These are phyloP conservation scores for Solanum sitiens DNA, from an alignment of 257 asterid genomes.

Conservation along the genomic window DNA sequence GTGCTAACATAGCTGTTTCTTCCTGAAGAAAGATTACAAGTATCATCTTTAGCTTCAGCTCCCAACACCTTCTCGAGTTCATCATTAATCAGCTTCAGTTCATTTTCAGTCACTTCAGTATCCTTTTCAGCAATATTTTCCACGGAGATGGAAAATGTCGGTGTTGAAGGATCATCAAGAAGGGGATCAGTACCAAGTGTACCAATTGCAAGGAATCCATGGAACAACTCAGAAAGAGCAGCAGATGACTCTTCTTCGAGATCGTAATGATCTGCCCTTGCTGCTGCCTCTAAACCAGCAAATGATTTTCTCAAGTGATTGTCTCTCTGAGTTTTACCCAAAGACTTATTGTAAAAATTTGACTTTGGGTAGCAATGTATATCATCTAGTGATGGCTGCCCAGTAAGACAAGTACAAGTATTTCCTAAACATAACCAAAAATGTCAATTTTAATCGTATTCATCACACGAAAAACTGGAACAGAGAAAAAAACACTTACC, in stretches of 20 bases:
- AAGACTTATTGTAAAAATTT: constrained; percentile 13
- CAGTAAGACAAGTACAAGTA: constrained; percentile 42
- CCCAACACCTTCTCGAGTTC: constrained; percentile 90
- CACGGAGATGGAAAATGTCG: constrained; percentile 58
- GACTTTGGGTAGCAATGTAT: constrained; percentile 19
- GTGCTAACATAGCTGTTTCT: constrained; percentile 74
- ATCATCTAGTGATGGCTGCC: constrained; percentile 43
- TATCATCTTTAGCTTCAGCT: constrained; percentile 34
- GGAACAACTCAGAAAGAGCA: constrained; percentile 69
- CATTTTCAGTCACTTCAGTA: constrained; percentile 70
- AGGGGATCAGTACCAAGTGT: constrained; percentile 67
- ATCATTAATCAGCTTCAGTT: constrained; percentile 71
- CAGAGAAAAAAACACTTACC: constrained; percentile 30
- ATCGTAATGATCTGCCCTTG: constrained; percentile 44
- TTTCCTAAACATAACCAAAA: constrained; percentile 13
- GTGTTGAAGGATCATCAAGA: constrained; percentile 50
- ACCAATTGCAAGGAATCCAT: constrained; percentile 92
- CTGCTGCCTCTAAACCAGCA: constrained; percentile 51
- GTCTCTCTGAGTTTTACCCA: constrained; percentile 45
- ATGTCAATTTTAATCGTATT: not conserved
- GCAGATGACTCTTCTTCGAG: constrained; percentile 44
- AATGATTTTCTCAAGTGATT: constrained; percentile 55
- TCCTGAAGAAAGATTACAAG: constrained; percentile 54
- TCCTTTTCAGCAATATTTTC: constrained; percentile 79
- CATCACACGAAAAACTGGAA: not conserved